Percentiles rank a stretch among this genome's conserved stretches.
These are phyloP conservation scores for Mycena filopes DNA, from an alignment of 768 basidiomycete genomes.

Conservation along the genomic window DNA sequence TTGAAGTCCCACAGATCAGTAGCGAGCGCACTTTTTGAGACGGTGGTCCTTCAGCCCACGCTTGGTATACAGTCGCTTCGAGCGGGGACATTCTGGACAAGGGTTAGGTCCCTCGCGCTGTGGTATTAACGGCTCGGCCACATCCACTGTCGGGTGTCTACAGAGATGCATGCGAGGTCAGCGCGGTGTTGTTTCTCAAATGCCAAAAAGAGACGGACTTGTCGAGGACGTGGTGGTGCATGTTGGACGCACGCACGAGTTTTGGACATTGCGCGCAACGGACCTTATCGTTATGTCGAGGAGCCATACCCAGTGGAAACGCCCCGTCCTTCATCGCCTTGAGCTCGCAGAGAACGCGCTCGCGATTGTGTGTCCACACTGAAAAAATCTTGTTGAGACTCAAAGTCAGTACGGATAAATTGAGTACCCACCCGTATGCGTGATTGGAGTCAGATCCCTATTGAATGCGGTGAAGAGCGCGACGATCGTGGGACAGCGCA, in stretches of 20 bases:
- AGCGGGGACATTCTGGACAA: conserved; percentile 9
- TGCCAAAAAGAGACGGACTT: conserved; percentile 1
- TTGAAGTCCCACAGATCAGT: too few species aligned
- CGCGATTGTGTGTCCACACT: conserved; percentile 18
- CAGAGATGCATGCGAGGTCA: background rate
- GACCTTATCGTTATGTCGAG: conserved; percentile 1
- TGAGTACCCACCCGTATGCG: conserved; percentile 7
- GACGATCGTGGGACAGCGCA: conserved; percentile 13
- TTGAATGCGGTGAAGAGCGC: background rate
- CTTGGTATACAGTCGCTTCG: background rate
- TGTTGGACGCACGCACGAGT: background rate
- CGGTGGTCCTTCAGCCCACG: conserved; percentile 13
- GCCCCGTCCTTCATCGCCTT: background rate
- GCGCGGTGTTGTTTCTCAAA: too few species aligned
- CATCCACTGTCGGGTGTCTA: background rate
- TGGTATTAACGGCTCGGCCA: background rate
- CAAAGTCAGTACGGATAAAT: too few species aligned
- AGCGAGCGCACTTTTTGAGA: background rate
- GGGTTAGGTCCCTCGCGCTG: background rate
- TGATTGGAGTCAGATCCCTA: conserved; percentile 8
- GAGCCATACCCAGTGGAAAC: background rate
- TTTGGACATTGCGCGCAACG: conserved; percentile 9
- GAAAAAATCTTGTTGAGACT: background rate
- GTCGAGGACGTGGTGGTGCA: background rate
- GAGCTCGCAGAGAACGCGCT: conserved; percentile 2